Evolutionary conservation across 2,329 filamentous ascomycete species (phyloP).

Genomic region (Drechslera avenae): DNA sequence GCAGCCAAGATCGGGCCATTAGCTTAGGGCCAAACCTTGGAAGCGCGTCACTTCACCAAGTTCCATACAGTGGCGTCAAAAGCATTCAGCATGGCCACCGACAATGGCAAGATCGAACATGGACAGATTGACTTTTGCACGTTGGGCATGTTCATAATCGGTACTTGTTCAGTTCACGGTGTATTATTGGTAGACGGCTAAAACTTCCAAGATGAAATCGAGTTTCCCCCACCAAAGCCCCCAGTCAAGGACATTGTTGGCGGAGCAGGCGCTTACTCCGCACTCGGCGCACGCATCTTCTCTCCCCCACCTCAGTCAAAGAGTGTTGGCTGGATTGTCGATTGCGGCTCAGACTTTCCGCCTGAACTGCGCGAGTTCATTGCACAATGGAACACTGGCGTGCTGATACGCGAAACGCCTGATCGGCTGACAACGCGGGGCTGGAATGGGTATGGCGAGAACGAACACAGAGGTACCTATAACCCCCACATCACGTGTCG

Average conservation of each 20-base stretch:
- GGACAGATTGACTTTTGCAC: conserved; percentile 61
- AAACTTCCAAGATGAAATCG: conserved; percentile 76
- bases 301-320: conserved; percentile 69
- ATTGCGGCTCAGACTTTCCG: conserved; percentile 88
- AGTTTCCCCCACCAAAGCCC: conserved; percentile 73
- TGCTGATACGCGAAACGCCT: conserved; percentile 68
- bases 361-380: conserved; percentile 66
- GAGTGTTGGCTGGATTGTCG: conserved; percentile 86
- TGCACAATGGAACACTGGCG: conserved; percentile 75
- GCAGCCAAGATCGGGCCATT: conserved; percentile 18
- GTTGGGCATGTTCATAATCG: conserved; percentile 68
- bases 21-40: too few relatives aligned
- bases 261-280: conserved; percentile 84
- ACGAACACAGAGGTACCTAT: conserved; percentile 66
- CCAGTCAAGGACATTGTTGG: conserved; percentile 79
- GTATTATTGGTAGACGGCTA: conserved; percentile 13
- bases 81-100: conserved; percentile 15
- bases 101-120: conserved; percentile 3
- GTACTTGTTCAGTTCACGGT: conserved; percentile 43
- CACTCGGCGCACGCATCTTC: conserved; percentile 85
- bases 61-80: background rate
- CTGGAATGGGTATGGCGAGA: conserved; percentile 85
- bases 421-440: conserved; percentile 80
- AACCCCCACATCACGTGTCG: background rate
- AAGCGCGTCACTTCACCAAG: background rate